Evolutionary conservation across 805 yeast genomes (phyloP), one percentile per base, ranked within the genome.

Genomic region (Suhomyces tanzawaensis): DNA sequence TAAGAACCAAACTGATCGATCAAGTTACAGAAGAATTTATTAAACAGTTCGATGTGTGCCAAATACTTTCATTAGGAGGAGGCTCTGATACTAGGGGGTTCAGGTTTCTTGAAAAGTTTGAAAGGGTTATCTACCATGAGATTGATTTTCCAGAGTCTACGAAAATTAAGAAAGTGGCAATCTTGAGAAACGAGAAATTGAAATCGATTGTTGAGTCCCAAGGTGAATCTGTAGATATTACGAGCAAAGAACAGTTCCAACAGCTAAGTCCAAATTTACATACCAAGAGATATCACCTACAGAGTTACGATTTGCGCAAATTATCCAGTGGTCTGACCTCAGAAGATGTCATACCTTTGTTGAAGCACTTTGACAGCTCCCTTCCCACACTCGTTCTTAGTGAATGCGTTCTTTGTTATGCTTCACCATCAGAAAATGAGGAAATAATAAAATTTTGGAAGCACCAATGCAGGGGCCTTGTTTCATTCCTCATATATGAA

Each of bases 11-110:
- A 13, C 57, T 77, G 13, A 74, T 83, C 19, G 79, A 82, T 50
- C 15, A 50, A 6, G 59, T 76, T 1, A 57, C 80, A 3, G 55
- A 66, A 2, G 49, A 55, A 15, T 81, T 79, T 44, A 32, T 79
- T 2, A 31, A 45, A 3, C 54, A 63, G 40, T 42, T 39, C 32
- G 40, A 18, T 3, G 30, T 37, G 15, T 59, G 76, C 32, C 82
- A 83, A 52, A 71, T 85, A 12, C 61, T 85, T 1, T 82, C 88
- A 1, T 53, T 85, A n/a, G 95, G 95, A 0, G 82, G 90, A 2
- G 95, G 95, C 4, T 81, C 86, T 12, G 95, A 85, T 50, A 82
- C 93, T 0, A 55, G 91, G 37, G 71, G 75, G 12, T 83, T 85
- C 53, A 57, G 66, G 7, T 43, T 79, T 12, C 55, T 84, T 28